Conservation (phyloP, 805 yeast species). For the Teunomyces tritomae region DNA sequence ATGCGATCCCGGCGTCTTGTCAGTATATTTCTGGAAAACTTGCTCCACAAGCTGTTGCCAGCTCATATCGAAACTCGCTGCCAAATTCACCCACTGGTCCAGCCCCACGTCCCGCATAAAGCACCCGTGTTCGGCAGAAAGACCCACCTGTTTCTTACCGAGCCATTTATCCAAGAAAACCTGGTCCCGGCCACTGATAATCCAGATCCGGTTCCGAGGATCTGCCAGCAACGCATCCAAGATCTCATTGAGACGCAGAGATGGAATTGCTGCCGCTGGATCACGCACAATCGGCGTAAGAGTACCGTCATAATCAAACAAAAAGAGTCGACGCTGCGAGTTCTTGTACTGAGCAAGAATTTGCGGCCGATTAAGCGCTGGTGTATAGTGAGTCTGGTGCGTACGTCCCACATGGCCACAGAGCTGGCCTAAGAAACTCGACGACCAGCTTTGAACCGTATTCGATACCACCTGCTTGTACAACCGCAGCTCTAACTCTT, state of each 20-base stretch:
- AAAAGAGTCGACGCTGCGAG: constrained; percentile 69
- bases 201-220: constrained; percentile 86
- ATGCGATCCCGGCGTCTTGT: constrained; percentile 84
- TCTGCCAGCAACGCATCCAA: constrained; percentile 64
- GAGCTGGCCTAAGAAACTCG: constrained; percentile 53
- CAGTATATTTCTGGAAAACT: constrained; percentile 72
- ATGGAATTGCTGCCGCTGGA: constrained; percentile 98
- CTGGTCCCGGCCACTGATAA: constrained; percentile 94
- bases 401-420: constrained; percentile 37
- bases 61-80: constrained; percentile 82
- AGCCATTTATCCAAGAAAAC: constrained; percentile 84
- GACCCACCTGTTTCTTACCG: constrained; percentile 70
- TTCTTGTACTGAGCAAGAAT: constrained; percentile 56
- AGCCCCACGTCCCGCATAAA: constrained; percentile 75
- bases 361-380: constrained; percentile 73
- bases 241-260: constrained; percentile 62
- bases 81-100: constrained; percentile 76
- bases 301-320: constrained; percentile 97
- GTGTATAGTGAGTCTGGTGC: constrained; percentile 51
- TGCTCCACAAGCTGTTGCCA: constrained; percentile 87
- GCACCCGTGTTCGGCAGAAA: constrained; percentile 97
- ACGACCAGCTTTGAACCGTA: constrained; percentile 81
- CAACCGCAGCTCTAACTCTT: constrained; percentile 48
- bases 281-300: constrained; percentile 93
- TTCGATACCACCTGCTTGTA: constrained; percentile 63